Evolutionary conservation across 495 filamentous ascomycete species (phyloP), one percentile per base, ranked within the genome.

Genomic region (Aspergillus mulundensis): DNA sequence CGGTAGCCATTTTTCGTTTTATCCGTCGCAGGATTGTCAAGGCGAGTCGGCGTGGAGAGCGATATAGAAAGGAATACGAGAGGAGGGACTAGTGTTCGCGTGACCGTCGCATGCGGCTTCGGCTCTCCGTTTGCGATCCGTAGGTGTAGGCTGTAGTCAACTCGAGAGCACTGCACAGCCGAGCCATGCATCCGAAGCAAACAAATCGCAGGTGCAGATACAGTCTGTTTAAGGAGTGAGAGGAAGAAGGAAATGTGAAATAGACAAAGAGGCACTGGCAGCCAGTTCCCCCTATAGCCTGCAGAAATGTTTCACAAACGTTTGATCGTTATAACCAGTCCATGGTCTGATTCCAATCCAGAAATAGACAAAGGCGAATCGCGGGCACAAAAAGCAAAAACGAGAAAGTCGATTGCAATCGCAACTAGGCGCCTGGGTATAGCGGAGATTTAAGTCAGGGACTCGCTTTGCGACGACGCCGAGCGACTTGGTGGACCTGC

Each of bases 221-320:
- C n/a, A 6, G 18, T n/a, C 39, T 28, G 20, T 34, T 36, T 24
- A 14, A 30, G 23, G 41, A 28, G 18, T 14, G 19, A 34, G 54
- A 51, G 23, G 12, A 42, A 54, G 44, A 36, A 18, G 49, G 21
- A 23, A 34, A 38, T 30, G 53, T 50, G 42, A 46, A 51, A 54
- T 47, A 53, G 30, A 53, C n/a, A 30, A 21, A 28, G 40, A 42
- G 23, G 56, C 32, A 8, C 25, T 28, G 25, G 43, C 12, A 36
- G 34, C 46, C 21, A 32, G 50, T 54, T 45, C 44, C 57, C 61
- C 58, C 50, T 63, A 55, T 58, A 58, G 18, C 34, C 51, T 60
- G 61, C 57, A 63, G 54, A 56, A 25, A 58, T 58, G 61, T 63
- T 60, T 60, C 61, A 63, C 61, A 52, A 56, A 47, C 54, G 54